Base-by-base conservation (phyloP, 768 basidiomycete species). In the Boletellus sp. region DNA sequence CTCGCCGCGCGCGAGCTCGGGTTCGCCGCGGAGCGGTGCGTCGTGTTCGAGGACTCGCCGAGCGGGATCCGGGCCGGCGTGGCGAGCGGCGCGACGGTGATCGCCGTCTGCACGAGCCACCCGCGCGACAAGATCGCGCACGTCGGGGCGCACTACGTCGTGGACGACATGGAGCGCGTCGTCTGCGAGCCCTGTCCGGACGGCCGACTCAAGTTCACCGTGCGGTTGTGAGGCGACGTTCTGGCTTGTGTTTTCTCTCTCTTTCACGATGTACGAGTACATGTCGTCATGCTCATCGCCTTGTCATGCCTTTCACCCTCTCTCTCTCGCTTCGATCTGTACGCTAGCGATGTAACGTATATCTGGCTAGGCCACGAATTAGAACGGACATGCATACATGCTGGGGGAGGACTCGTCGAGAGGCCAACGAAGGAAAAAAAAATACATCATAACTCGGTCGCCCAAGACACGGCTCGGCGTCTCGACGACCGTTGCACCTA, bases 41-140 rank as follows among this genome's bases (percentile, higher is more conserved):
- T 91, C 56, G 88, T 90, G 24, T 81, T 91, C 44, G 87, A 89
- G 61, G 88, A 91, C 60, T 88, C 80, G 38, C 76, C 81, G 28
- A 74, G 74, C 46, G 78, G 85, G 19, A 83, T 91, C 62, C 72
- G 73, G 24, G 79, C 85, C 0, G 88, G 87, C 11, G 77, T 85
- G 28, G 86, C 86, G 0, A 80, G 83, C 28, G 88, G 88, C 28
- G 81, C 84, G 12, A 83, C 75, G 11, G 86, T 87, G 20, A 74
- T 90, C 35, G 88, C 87, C 5, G 60, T 89, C 10, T 87, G 85
- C 71, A 90, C 88, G 9, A 80, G 78, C 47, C 87, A 90, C 59
- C 75, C 79, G 56, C 70, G 83, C 46, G 58, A 67, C 24, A 72
- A 80, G 59, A 78, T 82, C 40, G 74, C 78, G 57, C 70, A 73